Base-by-base conservation (phyloP, 2,329 filamentous ascomycete species). In the Calonectria naviculata region DNA sequence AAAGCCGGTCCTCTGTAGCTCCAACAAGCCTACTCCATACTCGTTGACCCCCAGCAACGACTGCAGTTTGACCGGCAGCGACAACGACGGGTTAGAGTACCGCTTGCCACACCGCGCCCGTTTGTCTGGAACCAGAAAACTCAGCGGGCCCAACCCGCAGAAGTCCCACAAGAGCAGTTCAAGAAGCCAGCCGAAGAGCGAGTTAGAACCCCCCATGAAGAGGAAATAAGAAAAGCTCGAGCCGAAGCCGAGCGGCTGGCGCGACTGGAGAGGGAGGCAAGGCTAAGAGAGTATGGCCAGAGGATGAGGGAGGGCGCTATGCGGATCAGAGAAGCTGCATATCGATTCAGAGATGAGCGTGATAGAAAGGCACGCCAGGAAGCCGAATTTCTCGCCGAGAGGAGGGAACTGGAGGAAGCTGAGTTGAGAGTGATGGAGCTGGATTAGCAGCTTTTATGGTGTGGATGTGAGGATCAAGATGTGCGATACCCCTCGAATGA, bases 11-110 rank as follows among this genome's bases (percentile, higher is more conserved):
- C 21, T 29, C 7, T 49, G 34, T 41, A 66, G 64, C 52, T 66
- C 8, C 64, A 66, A 19, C 64, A 66, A 31, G 64, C 64, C 19
- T 66, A 66, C 19, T 66, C 64, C 9, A 58, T 58, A 13, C 64
- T 66, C 7, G 64, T 58, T 47, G 64, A 66, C 28, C 64, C 64
- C 10, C 38, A 47, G 49, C 41, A 58, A 17, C 38, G 64, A 38
- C 49, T 21, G 13, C 29, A 46, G 17, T 66, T 58, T 46, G 64
- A 66, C 19, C 64, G 64, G 15, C 64, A 44, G 9, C 38, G 49
- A 7, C 64, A 66, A 26, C 36, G 44, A 19, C 21, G 36, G 17
- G 31, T 58, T 15, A 34, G 31, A 21, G 28, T 58, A 28, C 60
- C 60, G 15, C 28, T 63, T 12, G 26, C 15, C 28, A 36, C 41